These are phyloP conservation scores for Olyra latifolia DNA, from an alignment of 176 grass and related monocot genomes.

Conservation along the genomic window DNA sequence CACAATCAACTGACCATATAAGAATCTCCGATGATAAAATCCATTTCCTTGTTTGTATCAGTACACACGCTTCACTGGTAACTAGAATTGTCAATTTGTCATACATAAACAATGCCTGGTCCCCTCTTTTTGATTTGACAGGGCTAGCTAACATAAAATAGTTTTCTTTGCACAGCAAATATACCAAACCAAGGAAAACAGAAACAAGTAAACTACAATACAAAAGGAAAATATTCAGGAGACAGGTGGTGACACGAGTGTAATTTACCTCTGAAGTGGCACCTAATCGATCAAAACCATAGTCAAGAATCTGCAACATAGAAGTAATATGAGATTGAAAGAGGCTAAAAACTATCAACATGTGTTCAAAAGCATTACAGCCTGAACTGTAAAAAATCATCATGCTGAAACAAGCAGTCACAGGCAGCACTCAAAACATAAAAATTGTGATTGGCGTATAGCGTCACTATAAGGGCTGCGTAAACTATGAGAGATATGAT, in stretches of 20 bases:
- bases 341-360: neutral
- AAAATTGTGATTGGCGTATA: neutral
- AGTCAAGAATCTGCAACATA: constrained; percentile 81
- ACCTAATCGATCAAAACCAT: constrained; percentile 90
- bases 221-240: constrained; percentile 1
- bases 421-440: neutral
- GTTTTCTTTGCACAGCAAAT: constrained; percentile 26
- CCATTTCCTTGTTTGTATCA: neutral
- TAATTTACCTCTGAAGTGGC: constrained; percentile 71
- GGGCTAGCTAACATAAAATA: neutral
- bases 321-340: constrained; percentile 26
- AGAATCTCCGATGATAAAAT: constrained; percentile 4
- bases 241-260: neutral
- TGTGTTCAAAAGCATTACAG: neutral
- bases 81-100: neutral
- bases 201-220: constrained; percentile 1
- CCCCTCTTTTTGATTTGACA: neutral
- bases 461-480: neutral
- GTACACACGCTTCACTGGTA: neutral
- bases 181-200: constrained; percentile 15
- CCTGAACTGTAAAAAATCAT: constrained; percentile 18
- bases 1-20: neutral
- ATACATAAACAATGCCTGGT: constrained; percentile 7
- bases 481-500: constrained; percentile 1
- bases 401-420: neutral